Evolutionary conservation across 306 rosid species (phyloP).

Genomic region (Cucumis hystrix): DNA sequence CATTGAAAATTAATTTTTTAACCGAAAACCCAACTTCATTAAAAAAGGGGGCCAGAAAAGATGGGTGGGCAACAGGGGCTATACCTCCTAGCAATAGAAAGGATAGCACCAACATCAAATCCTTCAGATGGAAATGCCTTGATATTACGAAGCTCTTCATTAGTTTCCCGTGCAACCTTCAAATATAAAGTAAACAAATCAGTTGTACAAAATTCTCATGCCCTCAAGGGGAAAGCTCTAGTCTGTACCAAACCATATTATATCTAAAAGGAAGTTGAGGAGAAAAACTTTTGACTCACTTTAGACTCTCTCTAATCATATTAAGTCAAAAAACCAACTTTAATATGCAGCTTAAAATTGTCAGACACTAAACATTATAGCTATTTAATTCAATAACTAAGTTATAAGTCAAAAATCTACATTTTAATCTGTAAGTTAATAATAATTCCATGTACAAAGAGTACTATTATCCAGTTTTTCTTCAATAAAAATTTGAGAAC

Average conservation of each 20-base stretch:
- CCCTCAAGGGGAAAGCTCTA: neutral
- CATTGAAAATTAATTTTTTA: neutral
- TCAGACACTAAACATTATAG: neutral
- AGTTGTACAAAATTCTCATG: neutral
- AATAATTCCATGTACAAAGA: neutral
- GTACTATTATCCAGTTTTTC: neutral
- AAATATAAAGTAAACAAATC: neutral
- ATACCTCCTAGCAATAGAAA: slow-evolving; percentile 79
- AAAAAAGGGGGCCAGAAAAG: neutral
- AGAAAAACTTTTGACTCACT: neutral
- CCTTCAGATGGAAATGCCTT: slow-evolving; percentile 78
- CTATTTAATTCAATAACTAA: neutral
- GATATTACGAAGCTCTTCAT: slow-evolving; percentile 82
- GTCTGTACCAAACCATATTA: neutral
- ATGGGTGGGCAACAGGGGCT: slow-evolving; percentile 9
- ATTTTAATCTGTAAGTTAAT: neutral
- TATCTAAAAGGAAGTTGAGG: neutral
- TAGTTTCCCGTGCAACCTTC: slow-evolving; percentile 96
- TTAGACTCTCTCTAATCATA: neutral
- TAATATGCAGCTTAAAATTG: neutral
- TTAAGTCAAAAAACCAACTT: neutral
- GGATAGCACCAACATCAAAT: slow-evolving; percentile 76
- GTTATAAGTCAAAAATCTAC: neutral
- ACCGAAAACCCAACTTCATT: neutral
- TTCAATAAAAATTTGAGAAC: neutral